phyloP scores from a whole-genome alignment of 2,329 filamentous ascomycete species.

The Aspergillus awamori region DNA sequence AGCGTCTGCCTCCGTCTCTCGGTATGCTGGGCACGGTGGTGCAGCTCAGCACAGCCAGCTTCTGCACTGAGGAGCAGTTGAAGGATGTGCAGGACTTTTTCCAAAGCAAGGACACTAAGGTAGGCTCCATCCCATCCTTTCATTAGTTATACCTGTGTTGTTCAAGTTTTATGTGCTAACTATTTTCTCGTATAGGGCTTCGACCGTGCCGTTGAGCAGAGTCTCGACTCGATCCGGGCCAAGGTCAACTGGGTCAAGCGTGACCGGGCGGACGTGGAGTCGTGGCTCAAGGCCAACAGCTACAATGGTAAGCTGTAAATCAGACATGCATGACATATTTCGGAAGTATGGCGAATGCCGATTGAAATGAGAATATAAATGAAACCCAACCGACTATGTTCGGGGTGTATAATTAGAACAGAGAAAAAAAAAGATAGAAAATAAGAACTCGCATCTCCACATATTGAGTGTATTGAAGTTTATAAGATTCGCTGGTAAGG shows the following conservation, averaged over 20 bases:
- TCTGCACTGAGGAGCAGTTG: constrained; percentile 76
- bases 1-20: constrained; percentile 81
- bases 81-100: constrained; percentile 81
- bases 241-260: constrained; percentile 81
- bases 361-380: background rate
- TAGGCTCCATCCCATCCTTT: constrained; percentile 22
- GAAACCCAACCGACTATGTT: background rate
- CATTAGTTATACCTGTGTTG: background rate
- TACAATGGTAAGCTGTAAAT: constrained; percentile 51
- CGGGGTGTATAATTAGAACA: background rate
- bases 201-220: constrained; percentile 87
- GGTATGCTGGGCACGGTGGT: constrained; percentile 86
- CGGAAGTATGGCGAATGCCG: background rate
- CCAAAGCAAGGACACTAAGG: constrained; percentile 75
- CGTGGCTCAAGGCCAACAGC: constrained; percentile 69
- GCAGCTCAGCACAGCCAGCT: constrained; percentile 76
- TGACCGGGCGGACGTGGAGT: constrained; percentile 74
- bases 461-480: background rate
- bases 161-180: background rate
- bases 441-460: too few relatives aligned
- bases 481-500: background rate
- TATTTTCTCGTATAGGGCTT: constrained; percentile 59
- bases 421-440: too few relatives aligned
- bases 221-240: constrained; percentile 77
- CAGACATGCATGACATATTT: background rate